Evolutionary conservation across 2,329 filamentous ascomycete species (phyloP).

Genomic region (Tothia fuscella): DNA sequence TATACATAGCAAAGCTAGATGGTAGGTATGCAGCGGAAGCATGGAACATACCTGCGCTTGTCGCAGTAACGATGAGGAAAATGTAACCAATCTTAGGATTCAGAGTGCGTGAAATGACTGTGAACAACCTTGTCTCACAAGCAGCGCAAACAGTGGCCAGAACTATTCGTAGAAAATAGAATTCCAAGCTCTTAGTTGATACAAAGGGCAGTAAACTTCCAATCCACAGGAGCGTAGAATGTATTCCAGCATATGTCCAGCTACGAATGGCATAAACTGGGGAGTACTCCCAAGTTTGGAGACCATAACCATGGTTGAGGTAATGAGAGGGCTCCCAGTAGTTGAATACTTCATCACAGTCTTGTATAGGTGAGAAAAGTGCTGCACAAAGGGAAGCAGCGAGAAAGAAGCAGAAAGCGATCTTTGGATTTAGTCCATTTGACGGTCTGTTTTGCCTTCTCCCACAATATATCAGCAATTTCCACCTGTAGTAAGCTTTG

Average conservation of each 20-base stretch:
- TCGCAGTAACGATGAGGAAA: conserved; percentile 64
- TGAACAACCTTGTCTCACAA: conserved; percentile 72
- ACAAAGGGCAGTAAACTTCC: conserved; percentile 42
- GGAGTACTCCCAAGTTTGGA: conserved; percentile 98
- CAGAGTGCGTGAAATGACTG: conserved; percentile 61
- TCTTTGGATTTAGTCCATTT: conserved; percentile 49
- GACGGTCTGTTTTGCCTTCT: background rate
- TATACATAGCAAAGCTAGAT: conserved; percentile 96
- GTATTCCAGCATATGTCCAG: conserved; percentile 79
- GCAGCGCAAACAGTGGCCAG: conserved; percentile 67
- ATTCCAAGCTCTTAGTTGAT: conserved; percentile 48
- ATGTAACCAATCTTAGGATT: conserved; percentile 76
- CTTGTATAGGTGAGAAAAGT: conserved; percentile 78
- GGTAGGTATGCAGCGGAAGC: conserved; percentile 78
- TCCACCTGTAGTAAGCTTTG: too few relatives aligned
- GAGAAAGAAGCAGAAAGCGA: conserved; percentile 71
- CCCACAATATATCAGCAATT: background rate
- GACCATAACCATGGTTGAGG: conserved; percentile 77
- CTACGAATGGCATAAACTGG: conserved; percentile 89
- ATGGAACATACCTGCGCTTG: conserved; percentile 88
- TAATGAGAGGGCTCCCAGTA: conserved; percentile 98
- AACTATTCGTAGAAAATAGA: conserved; percentile 71
- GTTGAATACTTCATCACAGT: conserved; percentile 98
- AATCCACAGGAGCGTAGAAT: conserved; percentile 49
- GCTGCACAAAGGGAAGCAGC: conserved; percentile 64